phyloP scores from a whole-genome alignment of 306 rosid species.

The Erythrophleum fordii region DNA sequence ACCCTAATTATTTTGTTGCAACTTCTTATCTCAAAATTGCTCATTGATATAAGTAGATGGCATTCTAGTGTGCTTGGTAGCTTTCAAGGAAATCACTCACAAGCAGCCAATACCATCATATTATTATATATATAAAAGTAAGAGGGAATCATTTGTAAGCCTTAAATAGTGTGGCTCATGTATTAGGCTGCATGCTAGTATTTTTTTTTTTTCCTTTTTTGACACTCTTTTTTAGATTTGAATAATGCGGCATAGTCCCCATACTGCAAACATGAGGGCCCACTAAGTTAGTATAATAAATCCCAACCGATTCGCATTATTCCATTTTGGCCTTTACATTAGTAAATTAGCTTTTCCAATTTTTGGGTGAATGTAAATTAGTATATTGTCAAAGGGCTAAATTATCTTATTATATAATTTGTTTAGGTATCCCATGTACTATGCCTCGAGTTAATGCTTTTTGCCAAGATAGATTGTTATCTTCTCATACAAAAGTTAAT shows the following conservation, averaged over 20 bases:
- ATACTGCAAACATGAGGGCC: too few relatives aligned
- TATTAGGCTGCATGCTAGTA: too few relatives aligned
- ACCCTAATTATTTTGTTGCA: background rate
- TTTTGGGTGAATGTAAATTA: too few relatives aligned
- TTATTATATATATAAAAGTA: slow-evolving; percentile 13
- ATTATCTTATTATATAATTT: background rate
- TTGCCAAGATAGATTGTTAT: background rate
- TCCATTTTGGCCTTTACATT: slow-evolving; percentile 7
- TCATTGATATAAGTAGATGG: slow-evolving; percentile 19
- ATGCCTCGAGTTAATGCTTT: background rate
- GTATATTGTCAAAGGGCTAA: too few relatives aligned
- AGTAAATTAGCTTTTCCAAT: background rate
- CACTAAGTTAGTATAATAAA: too few relatives aligned
- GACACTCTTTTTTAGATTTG: too few relatives aligned
- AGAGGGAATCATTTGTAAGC: too few relatives aligned
- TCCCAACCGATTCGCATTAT: slow-evolving; percentile 35
- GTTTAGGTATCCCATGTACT: background rate
- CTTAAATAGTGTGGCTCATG: slow-evolving; percentile 29
- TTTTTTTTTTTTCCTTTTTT: too few relatives aligned
- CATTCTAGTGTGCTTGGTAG: slow-evolving; percentile 29
- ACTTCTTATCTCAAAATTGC: slow-evolving; percentile 25
- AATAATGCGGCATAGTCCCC: too few relatives aligned
- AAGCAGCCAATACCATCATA: too few relatives aligned
- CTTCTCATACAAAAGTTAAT: too few relatives aligned
- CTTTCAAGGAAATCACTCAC: background rate